Evolutionary conservation across 441 rosid species (phyloP), one percentile per base, ranked within the genome.

Genomic region (Cnidoscolus chayamansa): DNA sequence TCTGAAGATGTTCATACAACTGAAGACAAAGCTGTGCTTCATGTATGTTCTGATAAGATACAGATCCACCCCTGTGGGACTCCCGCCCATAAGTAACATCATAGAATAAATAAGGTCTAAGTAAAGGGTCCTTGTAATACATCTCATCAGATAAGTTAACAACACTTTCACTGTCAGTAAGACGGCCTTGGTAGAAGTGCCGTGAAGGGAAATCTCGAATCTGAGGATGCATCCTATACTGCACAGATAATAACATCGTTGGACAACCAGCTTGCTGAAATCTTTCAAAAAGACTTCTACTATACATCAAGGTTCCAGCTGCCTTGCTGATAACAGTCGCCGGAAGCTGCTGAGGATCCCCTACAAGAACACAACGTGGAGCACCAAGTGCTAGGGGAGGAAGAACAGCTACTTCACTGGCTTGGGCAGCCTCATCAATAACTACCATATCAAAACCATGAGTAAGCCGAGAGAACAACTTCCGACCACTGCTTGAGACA

Each of bases 371-470:
- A 80, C 99, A 95, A 7, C 99, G 83, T 25, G 98, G 90, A 49
- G 99, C 99, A 67, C 98, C 99, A 57, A 95, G 98, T 48, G 98
- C 83, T 60, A 96, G 93, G 45, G 99, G 99, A 75, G 99, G 99
- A 81, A 96, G 97, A 82, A 91, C 90, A 50, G 83, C 99, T 59
- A 88, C 97, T 82, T 96, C 99, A 69, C 98, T 93, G 71, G 99
- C 99, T 83, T 96, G 99, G 48, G 99, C 99, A 72, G 99, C 99
- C 80, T 96, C 99, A 51, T 96, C 99, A 50, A 93, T 95, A 79
- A 95, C 99, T 47, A 95, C 99, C 99, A 95, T 95, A 79, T 95
- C 99, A 53, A 95, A 95, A 76, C 99, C 98, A 90, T 95, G 99
- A 16, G 94, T 88, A 40, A 95, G 97, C 67, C 99, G 97, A 77